Base-by-base conservation (phyloP, 2,329 filamentous ascomycete species). In the Hypoxylon sp. region DNA sequence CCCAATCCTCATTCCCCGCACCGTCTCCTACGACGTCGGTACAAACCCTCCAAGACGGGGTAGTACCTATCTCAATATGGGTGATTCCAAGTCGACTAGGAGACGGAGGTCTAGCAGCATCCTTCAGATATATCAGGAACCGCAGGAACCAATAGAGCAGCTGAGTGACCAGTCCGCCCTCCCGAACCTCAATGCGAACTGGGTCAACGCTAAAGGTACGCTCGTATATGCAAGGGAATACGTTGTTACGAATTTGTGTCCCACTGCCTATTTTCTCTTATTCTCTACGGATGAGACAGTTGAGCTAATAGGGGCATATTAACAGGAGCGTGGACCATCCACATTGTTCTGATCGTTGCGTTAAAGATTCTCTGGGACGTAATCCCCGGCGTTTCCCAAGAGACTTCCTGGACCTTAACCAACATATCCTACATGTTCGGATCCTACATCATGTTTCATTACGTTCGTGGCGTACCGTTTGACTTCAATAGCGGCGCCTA, bases 351-450 rank as follows among this genome's bases (percentile, higher is more conserved):
- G 77, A 99, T 99, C 80, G 85, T 92, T 67, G 89, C 90, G 77
- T 89, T 97, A 79, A 99, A 99, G 84, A 95, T 99, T 78, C 88
- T 99, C 77, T 99, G 95, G 86, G 94, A 98, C 82, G 95, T 97
- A 78, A 92, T 99, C 70, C 96, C 96, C 17, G 94, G 94, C 74
- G 92, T 98, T 75, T 97, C 95, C 35, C 96, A 98, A 83, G 96
- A 99, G 84, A 97, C 94, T 44, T 98, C 95, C 69, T 99, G 96
- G 96, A 99, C 96, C 10, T 86, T 99, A 74, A 97, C 94, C 81
- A 99, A 99, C 83, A 97, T 98, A 81, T 94, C 94, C 57, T 99
- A 99, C 87, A 98, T 98, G 94, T 92, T 96, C 78, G 94, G 94
- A 77, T 98, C 95, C 46, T 99, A 98, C 82, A 89, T 99, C 81